Percentiles rank a stretch among this genome's conserved stretches.
Evolutionary conservation across 2,329 filamentous ascomycete genomes (phyloP).

Genomic region (Pseudogymnoascus sp.): DNA sequence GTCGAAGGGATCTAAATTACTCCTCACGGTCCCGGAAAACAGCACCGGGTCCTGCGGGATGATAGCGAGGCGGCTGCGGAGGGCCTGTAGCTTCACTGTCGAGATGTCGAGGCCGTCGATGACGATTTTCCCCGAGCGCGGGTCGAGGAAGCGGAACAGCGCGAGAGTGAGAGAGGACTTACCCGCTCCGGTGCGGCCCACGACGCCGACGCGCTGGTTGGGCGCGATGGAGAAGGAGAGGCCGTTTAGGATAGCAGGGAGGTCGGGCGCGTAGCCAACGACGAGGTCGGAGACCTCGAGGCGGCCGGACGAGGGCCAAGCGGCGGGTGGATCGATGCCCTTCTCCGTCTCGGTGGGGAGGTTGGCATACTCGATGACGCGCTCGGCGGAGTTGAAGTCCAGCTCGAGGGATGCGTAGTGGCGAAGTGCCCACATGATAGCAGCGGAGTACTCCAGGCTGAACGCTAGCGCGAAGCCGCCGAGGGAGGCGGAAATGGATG

Average conservation of each 20-base stretch:
- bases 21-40: constrained; percentile 70
- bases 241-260: constrained; percentile 63
- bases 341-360: constrained; percentile 60
- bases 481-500: constrained; percentile 58
- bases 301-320: constrained; percentile 68
- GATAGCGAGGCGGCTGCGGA: constrained; percentile 69
- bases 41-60: constrained; percentile 79
- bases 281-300: constrained; percentile 69
- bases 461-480: constrained; percentile 73
- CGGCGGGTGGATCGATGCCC: constrained; percentile 55
- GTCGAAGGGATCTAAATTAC: constrained; percentile 71
- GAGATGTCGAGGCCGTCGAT: constrained; percentile 73
- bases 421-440: constrained; percentile 59
- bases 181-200: constrained; percentile 71
- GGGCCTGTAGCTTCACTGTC: constrained; percentile 59
- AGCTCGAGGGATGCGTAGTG: constrained; percentile 66
- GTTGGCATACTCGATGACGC: constrained; percentile 67
- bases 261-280: constrained; percentile 62
- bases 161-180: constrained; percentile 71
- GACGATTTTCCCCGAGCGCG: constrained; percentile 54
- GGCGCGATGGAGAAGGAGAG: constrained; percentile 59
- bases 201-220: constrained; percentile 66
- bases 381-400: constrained; percentile 72
- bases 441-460: constrained; percentile 59
- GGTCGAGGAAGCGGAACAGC: constrained; percentile 70